phyloP scores from a whole-genome alignment of 208 protist genomes.

The Herpetomonas muscarum region DNA sequence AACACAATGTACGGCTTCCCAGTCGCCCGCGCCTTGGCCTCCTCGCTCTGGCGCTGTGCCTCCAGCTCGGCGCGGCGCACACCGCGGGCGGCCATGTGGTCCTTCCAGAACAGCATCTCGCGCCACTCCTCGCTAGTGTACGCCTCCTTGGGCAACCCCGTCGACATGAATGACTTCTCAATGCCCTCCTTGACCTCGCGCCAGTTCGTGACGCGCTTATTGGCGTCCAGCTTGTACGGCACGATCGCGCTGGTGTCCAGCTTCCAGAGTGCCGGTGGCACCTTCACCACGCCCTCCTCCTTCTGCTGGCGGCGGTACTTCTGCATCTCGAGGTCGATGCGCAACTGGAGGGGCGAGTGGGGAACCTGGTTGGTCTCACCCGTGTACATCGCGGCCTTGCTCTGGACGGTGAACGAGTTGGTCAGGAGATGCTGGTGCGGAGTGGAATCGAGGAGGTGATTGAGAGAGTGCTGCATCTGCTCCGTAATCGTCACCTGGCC shows the following conservation, averaged over 20 bases:
- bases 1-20: constrained; percentile 37
- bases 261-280: constrained; percentile 74
- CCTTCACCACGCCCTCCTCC: constrained; percentile 85
- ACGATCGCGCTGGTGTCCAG: constrained; percentile 70
- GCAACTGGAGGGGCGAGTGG: constrained; percentile 80
- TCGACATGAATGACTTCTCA: constrained; percentile 77
- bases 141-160: constrained; percentile 68
- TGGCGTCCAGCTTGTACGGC: constrained; percentile 73
- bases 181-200: constrained; percentile 84
- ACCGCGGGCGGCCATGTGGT: constrained; percentile 45
- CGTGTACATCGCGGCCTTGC: constrained; percentile 53
- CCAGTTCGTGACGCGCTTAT: constrained; percentile 79
- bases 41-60: constrained; percentile 28
- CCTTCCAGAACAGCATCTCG: constrained; percentile 59
- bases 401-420: constrained; percentile 63
- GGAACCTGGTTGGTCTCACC: constrained; percentile 64
- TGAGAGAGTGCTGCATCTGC: constrained; percentile 49
- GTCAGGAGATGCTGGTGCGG: constrained; percentile 82
- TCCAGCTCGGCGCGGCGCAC: constrained; percentile 46
- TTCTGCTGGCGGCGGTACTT: constrained; percentile 75
- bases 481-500: constrained; percentile 53
- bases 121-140: constrained; percentile 76
- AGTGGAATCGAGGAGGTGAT: constrained; percentile 75
- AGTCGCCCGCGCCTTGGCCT: constrained; percentile 15
- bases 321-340: constrained; percentile 80